Conservation (phyloP, 2,329 filamentous ascomycete genomes). For the Remersonia thermophila region DNA sequence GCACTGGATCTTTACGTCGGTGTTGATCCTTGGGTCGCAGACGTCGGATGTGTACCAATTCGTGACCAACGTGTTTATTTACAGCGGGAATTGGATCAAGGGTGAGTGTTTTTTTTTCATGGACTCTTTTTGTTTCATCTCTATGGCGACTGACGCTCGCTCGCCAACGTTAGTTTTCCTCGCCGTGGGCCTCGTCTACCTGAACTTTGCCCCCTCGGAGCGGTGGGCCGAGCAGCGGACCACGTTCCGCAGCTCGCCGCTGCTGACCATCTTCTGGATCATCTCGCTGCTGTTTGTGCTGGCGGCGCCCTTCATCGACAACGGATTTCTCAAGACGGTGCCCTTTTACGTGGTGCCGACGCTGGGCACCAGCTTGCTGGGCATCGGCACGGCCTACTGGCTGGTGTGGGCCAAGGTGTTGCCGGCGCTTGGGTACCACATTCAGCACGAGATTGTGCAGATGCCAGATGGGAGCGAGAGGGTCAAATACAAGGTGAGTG, state of each 20-base stretch:
- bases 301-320: conserved; percentile 19
- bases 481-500: conserved; percentile 21
- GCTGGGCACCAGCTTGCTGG: conserved; percentile 22
- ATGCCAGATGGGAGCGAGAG: conserved; percentile 22
- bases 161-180: conserved; percentile 14
- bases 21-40: conserved; percentile 21
- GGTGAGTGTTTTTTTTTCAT: conserved; percentile 5
- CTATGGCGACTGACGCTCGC: no score
- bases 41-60: conserved; percentile 21
- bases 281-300: conserved; percentile 18
- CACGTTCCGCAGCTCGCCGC: conserved; percentile 19
- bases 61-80: conserved; percentile 23
- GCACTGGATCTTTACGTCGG: conserved; percentile 23
- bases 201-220: conserved; percentile 19
- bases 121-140: background rate
- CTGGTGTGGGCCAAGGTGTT: conserved; percentile 17
- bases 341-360: conserved; percentile 24
- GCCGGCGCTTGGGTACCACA: conserved; percentile 19
- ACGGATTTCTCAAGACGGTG: conserved; percentile 10
- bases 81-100: conserved; percentile 24
- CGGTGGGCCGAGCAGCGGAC: conserved; percentile 20
- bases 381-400: conserved; percentile 19
- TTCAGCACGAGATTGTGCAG: conserved; percentile 22
- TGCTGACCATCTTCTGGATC: conserved; percentile 22
- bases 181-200: conserved; percentile 19